phyloP scores from a whole-genome alignment of 495 filamentous ascomycete species.

The Neurospora sp. region DNA sequence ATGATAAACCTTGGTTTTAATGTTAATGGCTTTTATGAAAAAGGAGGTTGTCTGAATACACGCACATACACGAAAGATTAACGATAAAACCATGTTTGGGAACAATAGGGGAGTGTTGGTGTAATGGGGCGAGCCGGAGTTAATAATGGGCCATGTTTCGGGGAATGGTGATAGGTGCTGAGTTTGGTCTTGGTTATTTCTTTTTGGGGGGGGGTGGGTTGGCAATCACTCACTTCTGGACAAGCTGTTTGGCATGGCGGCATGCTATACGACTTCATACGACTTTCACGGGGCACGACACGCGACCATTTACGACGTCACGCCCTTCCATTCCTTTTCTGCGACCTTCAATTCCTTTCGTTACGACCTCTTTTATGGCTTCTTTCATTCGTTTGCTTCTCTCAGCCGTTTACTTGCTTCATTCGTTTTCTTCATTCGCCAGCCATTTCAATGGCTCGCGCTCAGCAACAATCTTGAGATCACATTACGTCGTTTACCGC shows the following conservation, averaged over 20 bases:
- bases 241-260: neutral
- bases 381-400: no score
- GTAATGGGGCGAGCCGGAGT: neutral
- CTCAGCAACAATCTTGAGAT: neutral
- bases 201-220: neutral
- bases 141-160: neutral
- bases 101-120: neutral
- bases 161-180: neutral
- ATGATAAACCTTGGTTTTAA: slow-evolving; percentile 25
- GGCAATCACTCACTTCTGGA: neutral
- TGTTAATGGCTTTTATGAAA: neutral
- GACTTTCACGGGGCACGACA: neutral
- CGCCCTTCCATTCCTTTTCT: neutral
- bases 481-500: neutral
- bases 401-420: no score
- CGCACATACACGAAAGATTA: neutral
- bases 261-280: neutral
- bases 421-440: neutral
- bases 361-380: neutral
- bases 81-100: neutral
- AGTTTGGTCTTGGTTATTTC: neutral
- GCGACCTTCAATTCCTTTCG: neutral
- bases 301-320: neutral
- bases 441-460: neutral
- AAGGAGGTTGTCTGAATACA: neutral